Conservation (phyloP, 306 rosid species). For the Prunus salicina region DNA sequence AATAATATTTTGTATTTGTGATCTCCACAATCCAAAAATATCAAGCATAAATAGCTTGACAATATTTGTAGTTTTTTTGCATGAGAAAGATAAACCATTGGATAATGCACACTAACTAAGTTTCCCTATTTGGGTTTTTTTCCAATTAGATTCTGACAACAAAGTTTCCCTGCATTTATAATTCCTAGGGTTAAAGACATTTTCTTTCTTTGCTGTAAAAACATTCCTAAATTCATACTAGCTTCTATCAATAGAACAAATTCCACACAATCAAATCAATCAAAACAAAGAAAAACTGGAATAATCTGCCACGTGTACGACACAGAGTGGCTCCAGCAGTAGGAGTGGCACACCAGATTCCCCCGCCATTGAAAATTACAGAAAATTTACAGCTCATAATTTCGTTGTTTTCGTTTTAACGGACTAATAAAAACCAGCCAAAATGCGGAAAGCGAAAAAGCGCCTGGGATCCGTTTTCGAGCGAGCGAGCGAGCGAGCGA, state of each 20-base stretch:
- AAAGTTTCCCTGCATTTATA: no score
- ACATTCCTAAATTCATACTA: neutral
- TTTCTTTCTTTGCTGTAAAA: neutral
- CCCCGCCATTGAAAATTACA: neutral
- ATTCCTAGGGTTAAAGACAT: neutral
- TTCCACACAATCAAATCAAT: neutral
- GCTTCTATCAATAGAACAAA: neutral
- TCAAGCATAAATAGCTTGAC: neutral
- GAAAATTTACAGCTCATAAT: constrained; percentile 5
- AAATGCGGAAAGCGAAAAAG: neutral
- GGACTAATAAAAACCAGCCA: neutral
- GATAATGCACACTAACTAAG: neutral
- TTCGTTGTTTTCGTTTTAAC: neutral
- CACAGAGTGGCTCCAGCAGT: neutral
- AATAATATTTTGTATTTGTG: no score
- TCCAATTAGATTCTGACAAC: neutral
- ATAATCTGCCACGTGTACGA: neutral
- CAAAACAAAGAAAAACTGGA: neutral
- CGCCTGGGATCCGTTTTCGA: constrained; percentile 17
- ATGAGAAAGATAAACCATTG: neutral
- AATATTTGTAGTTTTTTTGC: neutral
- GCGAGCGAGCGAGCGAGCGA: constrained; percentile 13
- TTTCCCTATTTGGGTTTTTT: neutral
- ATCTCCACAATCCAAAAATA: no score
- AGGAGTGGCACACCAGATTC: neutral